A percentile compares a stretch with the other conserved stretches of the same genome.
phyloP scores from a whole-genome alignment of 164 flowering plant species.

The Cinnamomum micranthum region DNA sequence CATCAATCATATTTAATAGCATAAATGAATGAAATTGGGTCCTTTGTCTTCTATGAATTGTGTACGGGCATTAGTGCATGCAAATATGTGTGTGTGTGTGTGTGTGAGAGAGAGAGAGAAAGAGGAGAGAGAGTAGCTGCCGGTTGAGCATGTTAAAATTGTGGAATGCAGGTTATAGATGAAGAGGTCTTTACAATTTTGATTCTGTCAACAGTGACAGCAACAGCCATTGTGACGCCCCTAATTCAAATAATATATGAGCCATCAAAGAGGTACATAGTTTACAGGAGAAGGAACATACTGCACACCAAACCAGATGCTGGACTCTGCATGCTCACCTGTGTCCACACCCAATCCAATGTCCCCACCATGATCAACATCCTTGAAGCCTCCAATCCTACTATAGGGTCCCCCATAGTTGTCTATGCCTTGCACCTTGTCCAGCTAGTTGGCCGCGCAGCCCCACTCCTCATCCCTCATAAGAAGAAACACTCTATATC shows the following conservation, averaged over 20 bases:
- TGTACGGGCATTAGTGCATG: no score
- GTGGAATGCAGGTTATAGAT: conserved; percentile 33
- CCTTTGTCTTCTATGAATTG: no score
- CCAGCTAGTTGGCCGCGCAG: conserved; percentile 44
- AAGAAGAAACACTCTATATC: neutral
- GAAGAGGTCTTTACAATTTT: conserved; percentile 37
- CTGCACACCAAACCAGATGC: conserved; percentile 43
- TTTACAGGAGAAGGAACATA: conserved; percentile 47
- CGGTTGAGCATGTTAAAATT: no score
- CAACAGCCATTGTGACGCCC: conserved; percentile 44
- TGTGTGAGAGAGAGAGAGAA: no score
- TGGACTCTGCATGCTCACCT: conserved; percentile 36
- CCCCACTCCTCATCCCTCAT: conserved; percentile 22
- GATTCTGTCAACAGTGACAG: conserved; percentile 26
- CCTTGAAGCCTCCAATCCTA: conserved; percentile 45
- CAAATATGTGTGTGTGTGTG: no score
- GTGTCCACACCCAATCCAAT: conserved; percentile 43
- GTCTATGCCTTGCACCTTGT: conserved; percentile 43
- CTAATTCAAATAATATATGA: conserved; percentile 48
- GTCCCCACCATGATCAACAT: conserved; percentile 41
- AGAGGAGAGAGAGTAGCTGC: no score
- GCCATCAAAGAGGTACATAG: conserved; percentile 48
- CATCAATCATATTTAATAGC: no score
- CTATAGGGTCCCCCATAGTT: conserved; percentile 31
- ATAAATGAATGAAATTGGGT: no score